Percentiles rank a stretch among this genome's conserved stretches.
Evolutionary conservation across 2,329 filamentous ascomycete genomes (phyloP).

Genomic region (Penicillium griseofulvum): DNA sequence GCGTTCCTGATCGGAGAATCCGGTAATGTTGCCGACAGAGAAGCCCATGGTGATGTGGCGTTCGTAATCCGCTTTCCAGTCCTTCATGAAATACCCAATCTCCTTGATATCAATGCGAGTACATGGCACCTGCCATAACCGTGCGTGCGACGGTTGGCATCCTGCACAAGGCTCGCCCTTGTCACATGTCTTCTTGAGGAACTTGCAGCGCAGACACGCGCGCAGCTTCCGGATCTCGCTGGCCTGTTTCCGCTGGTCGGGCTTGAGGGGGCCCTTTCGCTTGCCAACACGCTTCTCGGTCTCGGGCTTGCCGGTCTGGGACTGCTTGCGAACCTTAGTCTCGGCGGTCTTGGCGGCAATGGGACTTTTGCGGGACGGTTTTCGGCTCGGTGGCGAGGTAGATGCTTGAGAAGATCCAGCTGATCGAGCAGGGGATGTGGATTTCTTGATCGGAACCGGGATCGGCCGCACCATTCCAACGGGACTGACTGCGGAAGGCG

Average conservation of each 20-base stretch:
- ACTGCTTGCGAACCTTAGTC: conserved; percentile 74
- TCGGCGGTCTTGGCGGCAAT: conserved; percentile 78
- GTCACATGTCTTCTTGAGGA: conserved; percentile 98
- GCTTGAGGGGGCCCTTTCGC: conserved; percentile 82
- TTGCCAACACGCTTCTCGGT: conserved; percentile 91
- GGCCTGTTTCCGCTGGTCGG: conserved; percentile 92
- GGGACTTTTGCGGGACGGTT: conserved; percentile 67
- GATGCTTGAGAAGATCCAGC: conserved; percentile 59
- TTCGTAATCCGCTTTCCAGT: conserved; percentile 97
- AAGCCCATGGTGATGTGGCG: conserved; percentile 83
- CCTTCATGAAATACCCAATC: conserved; percentile 97
- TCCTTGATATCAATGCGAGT: conserved; percentile 99
- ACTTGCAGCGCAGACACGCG: conserved; percentile 93
- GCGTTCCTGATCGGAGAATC: conserved; percentile 62
- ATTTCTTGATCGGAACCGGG: conserved; percentile 48
- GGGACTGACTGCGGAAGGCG: conserved; percentile 60
- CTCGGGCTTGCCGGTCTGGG: conserved; percentile 74
- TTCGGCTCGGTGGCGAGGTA: conserved; percentile 65
- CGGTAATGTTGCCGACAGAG: conserved; percentile 93
- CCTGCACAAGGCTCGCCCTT: conserved; percentile 95
- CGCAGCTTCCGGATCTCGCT: conserved; percentile 94
- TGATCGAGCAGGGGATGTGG: conserved; percentile 57
- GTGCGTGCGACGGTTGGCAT: conserved; percentile 91
- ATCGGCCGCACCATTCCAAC: conserved; percentile 66
- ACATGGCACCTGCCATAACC: conserved; percentile 95